Percentiles rank a stretch among this genome's conserved stretches.
Conservation (phyloP, 2,329 filamentous ascomycete species). For the Pestalotiopsis sp. region DNA sequence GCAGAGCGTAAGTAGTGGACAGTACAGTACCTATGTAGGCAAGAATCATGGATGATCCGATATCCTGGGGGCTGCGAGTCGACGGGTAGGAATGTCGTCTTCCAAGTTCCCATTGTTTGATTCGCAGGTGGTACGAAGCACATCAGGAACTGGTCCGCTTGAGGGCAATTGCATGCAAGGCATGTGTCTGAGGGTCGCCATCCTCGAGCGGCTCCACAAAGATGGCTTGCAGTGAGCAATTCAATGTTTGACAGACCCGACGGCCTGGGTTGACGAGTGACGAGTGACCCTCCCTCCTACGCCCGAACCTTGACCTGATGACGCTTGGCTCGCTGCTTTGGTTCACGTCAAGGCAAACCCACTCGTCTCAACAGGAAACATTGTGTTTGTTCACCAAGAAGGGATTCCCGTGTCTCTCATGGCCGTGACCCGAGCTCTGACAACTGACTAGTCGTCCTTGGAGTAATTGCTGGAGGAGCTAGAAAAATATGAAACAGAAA, state of each 20-base stretch:
- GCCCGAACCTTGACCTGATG: neutral
- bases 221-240: neutral
- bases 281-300: neutral
- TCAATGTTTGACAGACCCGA: neutral
- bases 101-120: neutral
- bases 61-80: neutral
- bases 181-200: neutral
- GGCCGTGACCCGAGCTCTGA: neutral
- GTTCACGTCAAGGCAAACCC: neutral
- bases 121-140: neutral
- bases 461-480: neutral
- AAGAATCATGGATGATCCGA: neutral
- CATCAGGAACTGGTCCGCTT: neutral
- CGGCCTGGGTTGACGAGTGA: neutral
- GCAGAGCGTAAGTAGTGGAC: too few relatives aligned
- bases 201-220: neutral
- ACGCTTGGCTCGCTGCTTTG: neutral
- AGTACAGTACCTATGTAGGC: too few relatives aligned
- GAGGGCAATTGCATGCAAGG: neutral
- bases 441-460: neutral
- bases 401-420: neutral
- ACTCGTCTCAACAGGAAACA: neutral
- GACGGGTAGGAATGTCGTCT: neutral
- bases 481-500: neutral
- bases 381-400: neutral